Evolutionary conservation across 345 rosid genomes (phyloP).

Genomic region (Salix suchowensis): DNA sequence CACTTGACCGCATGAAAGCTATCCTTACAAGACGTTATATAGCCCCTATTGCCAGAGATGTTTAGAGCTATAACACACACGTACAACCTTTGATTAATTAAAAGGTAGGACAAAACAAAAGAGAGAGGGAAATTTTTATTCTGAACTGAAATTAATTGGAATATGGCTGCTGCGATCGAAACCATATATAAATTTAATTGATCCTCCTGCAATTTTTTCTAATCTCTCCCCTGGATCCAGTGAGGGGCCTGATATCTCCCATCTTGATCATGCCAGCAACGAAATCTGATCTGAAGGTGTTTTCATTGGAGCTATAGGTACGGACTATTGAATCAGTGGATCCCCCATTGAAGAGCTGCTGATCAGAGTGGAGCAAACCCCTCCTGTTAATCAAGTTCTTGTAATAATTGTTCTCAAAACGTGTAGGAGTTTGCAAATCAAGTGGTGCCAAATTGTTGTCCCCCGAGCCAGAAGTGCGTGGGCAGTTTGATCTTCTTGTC

Average conservation of each 20-base stretch:
- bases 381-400: slow-evolving; percentile 24
- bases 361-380: slow-evolving; percentile 53
- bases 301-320: slow-evolving; percentile 14
- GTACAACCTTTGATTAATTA: background rate
- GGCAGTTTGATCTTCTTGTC: slow-evolving; percentile 31
- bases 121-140: background rate
- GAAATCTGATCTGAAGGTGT: slow-evolving; percentile 30
- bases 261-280: slow-evolving; percentile 41
- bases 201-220: slow-evolving; percentile 39
- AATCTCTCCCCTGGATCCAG: slow-evolving; percentile 40
- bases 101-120: background rate
- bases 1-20: too few relatives aligned
- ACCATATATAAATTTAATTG: slow-evolving; percentile 8
- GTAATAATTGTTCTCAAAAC: slow-evolving; percentile 37
- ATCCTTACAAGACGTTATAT: too few relatives aligned
- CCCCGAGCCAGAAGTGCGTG: slow-evolving; percentile 17
- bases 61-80: background rate
- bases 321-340: slow-evolving; percentile 30
- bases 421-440: slow-evolving; percentile 26
- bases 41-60: background rate
- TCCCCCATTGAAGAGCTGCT: slow-evolving; percentile 34
- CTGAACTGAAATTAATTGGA: background rate
- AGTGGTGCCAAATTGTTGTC: slow-evolving; percentile 38
- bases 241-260: slow-evolving; percentile 43
- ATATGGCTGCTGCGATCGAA: background rate